Conservation (phyloP, 2,329 filamentous ascomycete genomes). For the Colletotrichum horii region DNA sequence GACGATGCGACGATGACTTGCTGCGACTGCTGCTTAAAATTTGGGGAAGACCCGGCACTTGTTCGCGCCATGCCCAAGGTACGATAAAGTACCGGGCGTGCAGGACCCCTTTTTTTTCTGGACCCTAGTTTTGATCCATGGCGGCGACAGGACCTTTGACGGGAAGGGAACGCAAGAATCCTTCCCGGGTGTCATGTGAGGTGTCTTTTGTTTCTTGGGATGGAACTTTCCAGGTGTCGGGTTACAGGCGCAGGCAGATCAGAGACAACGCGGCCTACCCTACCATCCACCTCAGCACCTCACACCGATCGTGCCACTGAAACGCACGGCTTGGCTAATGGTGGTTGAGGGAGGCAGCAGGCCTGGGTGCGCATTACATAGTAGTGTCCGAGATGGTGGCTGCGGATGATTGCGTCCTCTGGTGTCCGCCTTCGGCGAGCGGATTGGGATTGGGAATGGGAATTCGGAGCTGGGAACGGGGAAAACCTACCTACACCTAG, state of each 20-base stretch:
- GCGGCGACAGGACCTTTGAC: background rate
- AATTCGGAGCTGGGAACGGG: background rate
- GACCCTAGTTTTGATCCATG: background rate
- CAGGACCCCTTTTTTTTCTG: background rate
- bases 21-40: constrained; percentile 7
- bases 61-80: background rate
- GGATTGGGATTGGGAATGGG: background rate
- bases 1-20: background rate
- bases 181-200: background rate
- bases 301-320: background rate
- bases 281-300: background rate
- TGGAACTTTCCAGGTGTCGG: background rate
- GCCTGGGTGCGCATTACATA: background rate
- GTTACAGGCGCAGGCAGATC: background rate
- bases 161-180: background rate
- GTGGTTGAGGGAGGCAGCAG: background rate
- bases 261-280: background rate
- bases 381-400: background rate
- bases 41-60: background rate
- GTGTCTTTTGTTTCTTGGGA: background rate
- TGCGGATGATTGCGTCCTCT: background rate
- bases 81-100: background rate
- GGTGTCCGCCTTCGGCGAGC: background rate
- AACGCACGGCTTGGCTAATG: background rate
- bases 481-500: background rate